Evolutionary conservation across 495 filamentous ascomycete species (phyloP), one percentile per base, ranked within the genome.

Genomic region (Trichoderma gamsii): DNA sequence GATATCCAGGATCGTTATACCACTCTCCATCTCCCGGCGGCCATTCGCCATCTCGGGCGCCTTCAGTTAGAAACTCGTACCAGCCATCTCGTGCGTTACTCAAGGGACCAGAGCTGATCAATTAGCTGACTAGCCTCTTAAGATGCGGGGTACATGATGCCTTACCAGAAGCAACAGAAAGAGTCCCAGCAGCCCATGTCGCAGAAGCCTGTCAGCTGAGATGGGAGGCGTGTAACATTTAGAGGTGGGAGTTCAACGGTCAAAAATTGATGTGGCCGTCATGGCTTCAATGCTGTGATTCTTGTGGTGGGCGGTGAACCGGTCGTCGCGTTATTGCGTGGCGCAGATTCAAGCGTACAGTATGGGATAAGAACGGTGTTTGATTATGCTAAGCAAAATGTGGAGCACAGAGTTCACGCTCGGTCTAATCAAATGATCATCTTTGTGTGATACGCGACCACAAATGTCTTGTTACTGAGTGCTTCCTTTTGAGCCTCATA

Each of bases 151-250:
- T 56, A 56, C 35, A 38, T 38, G 7, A 38, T 25, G 49, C n/a
- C 16, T 27, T 25, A 56, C 51, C 51, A 56, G 51, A 56, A 56
- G 51, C 51, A 56, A 23, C 51, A 56, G 51, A 56, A 56, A 21
- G 51, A 56, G 51, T 56, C 51, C 51, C 51, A 56, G 51, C 51
- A 56, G 51, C 51, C 51, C 51, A 56, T 56, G 2, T 21, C 21
- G 8, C n/a, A 25, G 18, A n/a, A 46, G n/a, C 8, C 51, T 56
- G 51, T n/a, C 16, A n/a, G 21, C 6, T 21, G 16, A 25, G 21
- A n/a, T 21, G 51, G 9, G 21, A 23, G 7, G 1, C 18, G 12
- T 15, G 18, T 18, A 3, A 11, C 43, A 46, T 16, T 18, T 46
- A 11, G 35, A 38, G 7, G 0, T 46, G 43, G 18, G 12, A 18